Base-by-base conservation (phyloP, 1,139 yeast species). In the Yamadazyma taylorii region DNA sequence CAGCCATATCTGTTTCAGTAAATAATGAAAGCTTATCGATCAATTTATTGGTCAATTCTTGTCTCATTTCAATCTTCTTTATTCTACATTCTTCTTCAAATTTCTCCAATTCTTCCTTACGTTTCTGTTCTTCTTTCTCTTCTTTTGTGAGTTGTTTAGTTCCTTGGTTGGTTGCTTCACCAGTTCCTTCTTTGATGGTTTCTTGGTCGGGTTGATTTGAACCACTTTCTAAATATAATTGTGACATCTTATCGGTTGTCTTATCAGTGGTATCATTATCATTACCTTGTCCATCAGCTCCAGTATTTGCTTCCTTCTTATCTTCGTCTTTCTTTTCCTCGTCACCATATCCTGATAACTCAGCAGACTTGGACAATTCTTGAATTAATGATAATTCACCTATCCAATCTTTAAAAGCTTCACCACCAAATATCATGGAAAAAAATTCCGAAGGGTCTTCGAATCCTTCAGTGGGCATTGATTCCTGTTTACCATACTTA, bases 371-470 rank as follows among this genome's bases (percentile, higher is more conserved):
- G 19, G 78, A 61, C 49, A 83, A 61, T 45, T 81, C 85, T 43
- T 74, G 75, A 44, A 84, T 60, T 60, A 83, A 66, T 5, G 82
- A 73, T 44, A 84, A 70, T 45, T 84, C 87, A 2, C 92, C 94
- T 45, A 85, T 81, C 84, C 89, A 84, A 39, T 83, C 85, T 33
- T 75, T 78, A 61, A 90, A 90, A 2, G 94, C 92, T 42, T 86
- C 96, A 35, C 94, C 94, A 38, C 94, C 94, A 58, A 84, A 84
- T 22, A 84, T 81, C 63, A 77, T 73, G 15, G 78, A 75, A 56
- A 84, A 79, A 51, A 79, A 81, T 57, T 89, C 97, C 33, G 82
- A 73, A 0, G 97, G 95, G 56, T 89, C 97, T 55, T 86, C 95
- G 55, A 87, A 87, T 1, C 95, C 95, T 42, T 82, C 86, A 34